phyloP scores from a whole-genome alignment of 345 rosid species.

The Citrus hindsii region DNA sequence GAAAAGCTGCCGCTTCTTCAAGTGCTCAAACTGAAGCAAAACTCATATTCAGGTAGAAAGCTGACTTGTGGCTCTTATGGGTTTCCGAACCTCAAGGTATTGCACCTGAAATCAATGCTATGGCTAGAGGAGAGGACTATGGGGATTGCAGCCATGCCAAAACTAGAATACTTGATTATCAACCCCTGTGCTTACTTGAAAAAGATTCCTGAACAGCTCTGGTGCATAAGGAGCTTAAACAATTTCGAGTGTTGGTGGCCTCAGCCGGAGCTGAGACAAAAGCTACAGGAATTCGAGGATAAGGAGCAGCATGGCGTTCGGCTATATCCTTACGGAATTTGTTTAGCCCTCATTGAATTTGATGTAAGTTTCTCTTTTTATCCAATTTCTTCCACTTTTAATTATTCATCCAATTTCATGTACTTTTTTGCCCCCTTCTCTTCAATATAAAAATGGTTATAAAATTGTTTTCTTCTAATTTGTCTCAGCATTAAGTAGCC shows the following conservation, averaged over 20 bases:
- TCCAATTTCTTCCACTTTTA: no score
- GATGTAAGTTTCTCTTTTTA: no score
- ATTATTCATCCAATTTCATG: no score
- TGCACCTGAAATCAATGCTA: conserved; percentile 1
- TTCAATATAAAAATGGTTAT: no score
- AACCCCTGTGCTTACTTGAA: neutral
- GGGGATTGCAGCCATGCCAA: neutral
- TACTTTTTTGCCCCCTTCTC: no score
- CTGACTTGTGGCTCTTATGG: neutral
- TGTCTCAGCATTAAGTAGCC: no score
- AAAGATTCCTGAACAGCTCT: neutral
- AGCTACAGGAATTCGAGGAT: neutral
- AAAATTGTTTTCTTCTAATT: no score
- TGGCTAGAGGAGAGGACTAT: conserved; percentile 7
- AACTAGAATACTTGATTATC: neutral
- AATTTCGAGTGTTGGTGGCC: conserved; percentile 1
- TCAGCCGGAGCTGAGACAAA: neutral
- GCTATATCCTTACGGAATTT: neutral
- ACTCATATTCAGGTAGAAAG: neutral
- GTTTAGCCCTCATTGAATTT: no score
- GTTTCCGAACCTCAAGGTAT: neutral
- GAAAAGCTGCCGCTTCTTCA: neutral
- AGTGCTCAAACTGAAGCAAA: neutral
- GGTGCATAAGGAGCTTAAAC: neutral
- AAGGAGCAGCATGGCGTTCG: neutral